Evolutionary conservation across 257 asterid genomes (phyloP).

Genomic region (Solanum appendiculatum): DNA sequence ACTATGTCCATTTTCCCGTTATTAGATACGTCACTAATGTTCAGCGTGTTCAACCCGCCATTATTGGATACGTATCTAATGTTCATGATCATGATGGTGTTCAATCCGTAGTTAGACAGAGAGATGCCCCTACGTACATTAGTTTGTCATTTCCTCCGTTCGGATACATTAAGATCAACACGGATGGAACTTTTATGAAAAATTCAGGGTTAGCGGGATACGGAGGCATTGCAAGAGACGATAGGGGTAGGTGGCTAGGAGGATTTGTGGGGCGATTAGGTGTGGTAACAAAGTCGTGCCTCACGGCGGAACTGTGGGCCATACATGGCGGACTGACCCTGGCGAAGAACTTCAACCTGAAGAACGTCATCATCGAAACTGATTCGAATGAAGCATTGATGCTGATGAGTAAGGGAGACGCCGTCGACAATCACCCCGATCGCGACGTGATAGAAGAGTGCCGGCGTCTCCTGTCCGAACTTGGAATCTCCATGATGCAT

Average conservation of each 20-base stretch:
- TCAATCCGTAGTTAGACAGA: too few species aligned
- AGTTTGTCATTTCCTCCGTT: background rate
- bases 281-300: background rate
- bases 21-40: too few species aligned
- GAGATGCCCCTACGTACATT: background rate
- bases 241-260: background rate
- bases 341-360: too few species aligned
- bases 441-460: background rate
- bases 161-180: background rate
- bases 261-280: background rate
- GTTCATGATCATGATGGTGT: too few species aligned
- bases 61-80: too few species aligned
- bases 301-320: background rate
- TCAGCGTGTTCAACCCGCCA: too few species aligned
- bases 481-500: background rate
- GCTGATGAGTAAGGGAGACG: background rate
- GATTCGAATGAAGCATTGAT: background rate
- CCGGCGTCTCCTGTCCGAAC: background rate
- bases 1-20: too few species aligned
- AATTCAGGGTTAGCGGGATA: background rate
- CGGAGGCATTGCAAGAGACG: background rate
- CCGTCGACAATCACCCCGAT: background rate
- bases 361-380: too few species aligned
- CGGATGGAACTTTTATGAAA: background rate
- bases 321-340: background rate